phyloP scores from a whole-genome alignment of 257 asterid genomes.

The Solanum medicagineum region DNA sequence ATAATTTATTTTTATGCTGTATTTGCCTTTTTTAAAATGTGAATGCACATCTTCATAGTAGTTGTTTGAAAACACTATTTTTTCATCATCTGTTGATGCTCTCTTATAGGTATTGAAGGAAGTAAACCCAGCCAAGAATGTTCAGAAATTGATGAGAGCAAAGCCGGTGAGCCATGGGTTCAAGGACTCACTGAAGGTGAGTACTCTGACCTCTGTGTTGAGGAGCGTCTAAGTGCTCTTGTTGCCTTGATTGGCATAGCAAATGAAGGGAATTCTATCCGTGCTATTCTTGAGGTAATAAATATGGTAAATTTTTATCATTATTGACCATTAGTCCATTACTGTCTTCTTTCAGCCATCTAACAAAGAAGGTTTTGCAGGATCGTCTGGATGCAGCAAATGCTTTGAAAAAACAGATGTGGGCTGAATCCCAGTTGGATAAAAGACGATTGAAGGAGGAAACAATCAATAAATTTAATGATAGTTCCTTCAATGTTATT shows the following conservation, averaged over 20 bases:
- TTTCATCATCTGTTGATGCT: constrained; percentile 3
- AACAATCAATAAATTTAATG: constrained; percentile 37
- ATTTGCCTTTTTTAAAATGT: neutral
- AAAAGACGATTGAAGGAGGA: constrained; percentile 87
- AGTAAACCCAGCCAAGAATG: constrained; percentile 35
- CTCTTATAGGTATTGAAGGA: constrained; percentile 25
- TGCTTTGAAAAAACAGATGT: constrained; percentile 90
- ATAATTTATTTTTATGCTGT: neutral
- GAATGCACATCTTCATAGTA: neutral
- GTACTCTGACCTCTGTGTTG: constrained; percentile 83
- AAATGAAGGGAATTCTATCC: constrained; percentile 93
- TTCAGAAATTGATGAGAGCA: constrained; percentile 85
- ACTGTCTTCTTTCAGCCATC: neutral
- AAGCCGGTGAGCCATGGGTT: constrained; percentile 86
- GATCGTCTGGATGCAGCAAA: constrained; percentile 91
- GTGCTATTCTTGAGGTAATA: constrained; percentile 49
- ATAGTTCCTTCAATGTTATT: constrained; percentile 41
- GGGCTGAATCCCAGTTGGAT: constrained; percentile 98
- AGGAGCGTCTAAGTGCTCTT: constrained; percentile 94
- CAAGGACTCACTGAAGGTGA: constrained; percentile 97
- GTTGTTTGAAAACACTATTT: neutral
- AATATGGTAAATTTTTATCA: neutral
- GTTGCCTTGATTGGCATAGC: constrained; percentile 79
- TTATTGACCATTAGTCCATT: neutral
- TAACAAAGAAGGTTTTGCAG: constrained; percentile 34